phyloP scores from a whole-genome alignment of 352 stramenopile genomes.

The Globisporangium orthogonon region DNA sequence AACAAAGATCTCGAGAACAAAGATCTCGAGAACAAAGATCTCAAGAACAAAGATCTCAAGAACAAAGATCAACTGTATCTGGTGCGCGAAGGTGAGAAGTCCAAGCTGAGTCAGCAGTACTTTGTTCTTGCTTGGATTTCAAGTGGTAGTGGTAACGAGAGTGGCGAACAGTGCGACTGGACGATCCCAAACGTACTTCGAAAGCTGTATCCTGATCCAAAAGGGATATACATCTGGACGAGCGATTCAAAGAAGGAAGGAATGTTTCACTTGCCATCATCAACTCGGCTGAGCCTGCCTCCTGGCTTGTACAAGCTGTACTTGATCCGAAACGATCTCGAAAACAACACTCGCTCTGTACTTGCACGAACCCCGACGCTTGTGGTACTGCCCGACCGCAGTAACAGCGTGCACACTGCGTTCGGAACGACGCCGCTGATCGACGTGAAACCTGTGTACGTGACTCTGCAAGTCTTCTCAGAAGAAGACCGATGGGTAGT shows the following conservation, averaged over 20 bases:
- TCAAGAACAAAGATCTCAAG: constrained; percentile 19
- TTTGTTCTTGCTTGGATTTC: constrained; percentile 36
- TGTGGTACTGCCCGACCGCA: constrained; percentile 34
- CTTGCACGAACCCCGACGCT: constrained; percentile 24
- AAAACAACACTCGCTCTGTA: constrained; percentile 23
- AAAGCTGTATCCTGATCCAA: constrained; percentile 16
- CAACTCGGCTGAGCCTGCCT: constrained; percentile 34
- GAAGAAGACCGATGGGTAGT: constrained; percentile 18
- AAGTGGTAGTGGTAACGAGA: constrained; percentile 1
- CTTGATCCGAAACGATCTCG: constrained; percentile 32
- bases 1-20: constrained; percentile 26
- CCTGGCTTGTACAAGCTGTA: constrained; percentile 39
- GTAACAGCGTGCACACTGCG: constrained; percentile 49
- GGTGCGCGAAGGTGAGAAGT: constrained; percentile 30
- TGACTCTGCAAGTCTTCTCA: constrained; percentile 26
- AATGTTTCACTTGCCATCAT: constrained; percentile 26
- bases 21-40: constrained; percentile 25
- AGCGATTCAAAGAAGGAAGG: constrained; percentile 15
- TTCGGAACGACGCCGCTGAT: constrained; percentile 55
- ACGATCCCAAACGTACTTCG: constrained; percentile 23
- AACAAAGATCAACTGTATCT: constrained; percentile 31
- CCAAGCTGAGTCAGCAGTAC: constrained; percentile 35
- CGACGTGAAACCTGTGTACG: constrained; percentile 38
- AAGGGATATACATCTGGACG: constrained; percentile 19
- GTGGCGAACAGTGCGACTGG: constrained; percentile 24